Percentiles rank a stretch among this genome's conserved stretches.
Evolutionary conservation across 352 stramenopile genomes (phyloP).

Genomic region (Bremia lactucae): DNA sequence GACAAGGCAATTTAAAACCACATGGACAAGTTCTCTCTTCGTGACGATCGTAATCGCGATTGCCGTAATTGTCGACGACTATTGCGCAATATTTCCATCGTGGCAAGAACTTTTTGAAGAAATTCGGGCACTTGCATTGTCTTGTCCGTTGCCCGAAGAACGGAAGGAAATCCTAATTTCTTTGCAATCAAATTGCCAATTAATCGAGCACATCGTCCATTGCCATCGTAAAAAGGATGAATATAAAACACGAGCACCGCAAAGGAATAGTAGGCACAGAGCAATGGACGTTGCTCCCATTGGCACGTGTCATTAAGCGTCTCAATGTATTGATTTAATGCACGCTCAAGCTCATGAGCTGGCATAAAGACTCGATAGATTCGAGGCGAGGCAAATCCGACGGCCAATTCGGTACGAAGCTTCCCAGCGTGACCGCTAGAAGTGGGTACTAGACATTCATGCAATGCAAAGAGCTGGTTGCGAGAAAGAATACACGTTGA

Average conservation of each 20-base stretch:
- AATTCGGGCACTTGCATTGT: constrained; percentile 70
- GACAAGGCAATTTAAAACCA: constrained; percentile 71
- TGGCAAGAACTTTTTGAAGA: constrained; percentile 60
- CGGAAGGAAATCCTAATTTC: constrained; percentile 49
- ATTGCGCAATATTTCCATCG: constrained; percentile 56
- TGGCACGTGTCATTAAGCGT: constrained; percentile 34
- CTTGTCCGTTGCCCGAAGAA: constrained; percentile 66
- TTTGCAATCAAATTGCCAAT: constrained; percentile 66
- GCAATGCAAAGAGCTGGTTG: constrained; percentile 48
- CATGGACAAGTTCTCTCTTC: constrained; percentile 71
- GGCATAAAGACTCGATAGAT: constrained; percentile 79
- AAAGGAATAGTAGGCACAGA: constrained; percentile 73
- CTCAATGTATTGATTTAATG: constrained; percentile 30
- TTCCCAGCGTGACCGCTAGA: constrained; percentile 37
- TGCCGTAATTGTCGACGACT: constrained; percentile 37
- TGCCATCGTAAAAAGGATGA: constrained; percentile 79
- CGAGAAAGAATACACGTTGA: constrained; percentile 37
- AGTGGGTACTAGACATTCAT: constrained; percentile 39
- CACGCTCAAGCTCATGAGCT: constrained; percentile 39
- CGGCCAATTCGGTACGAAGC: constrained; percentile 41
- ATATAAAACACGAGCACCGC: constrained; percentile 76
- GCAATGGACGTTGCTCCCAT: constrained; percentile 39
- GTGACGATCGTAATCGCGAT: constrained; percentile 34
- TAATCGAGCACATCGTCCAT: constrained; percentile 62
- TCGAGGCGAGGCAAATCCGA: constrained; percentile 63